phyloP scores from a whole-genome alignment of 2,329 filamentous ascomycete species.

The Ceratocystis cacaofunesta region DNA sequence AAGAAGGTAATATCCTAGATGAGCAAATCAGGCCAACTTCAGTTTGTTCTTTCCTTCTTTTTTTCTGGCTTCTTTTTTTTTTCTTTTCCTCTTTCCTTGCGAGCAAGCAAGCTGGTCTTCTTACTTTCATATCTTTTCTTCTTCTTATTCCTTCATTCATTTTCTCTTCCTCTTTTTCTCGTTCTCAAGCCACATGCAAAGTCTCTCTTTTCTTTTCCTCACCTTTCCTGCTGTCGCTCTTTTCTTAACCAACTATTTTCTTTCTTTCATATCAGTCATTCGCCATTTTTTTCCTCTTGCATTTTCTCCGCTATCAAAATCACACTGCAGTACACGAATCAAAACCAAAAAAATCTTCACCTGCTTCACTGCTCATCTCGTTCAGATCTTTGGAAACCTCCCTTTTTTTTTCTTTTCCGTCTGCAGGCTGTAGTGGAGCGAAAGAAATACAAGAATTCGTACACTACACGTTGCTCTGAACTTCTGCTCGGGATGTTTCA shows the following conservation, averaged over 20 bases:
- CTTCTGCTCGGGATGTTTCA: background rate
- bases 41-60: background rate
- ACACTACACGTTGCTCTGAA: background rate
- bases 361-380: background rate
- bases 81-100: background rate
- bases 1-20: slow-evolving; percentile 5
- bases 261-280: background rate
- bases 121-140: background rate
- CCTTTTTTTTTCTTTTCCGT: background rate
- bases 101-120: slow-evolving; percentile 5
- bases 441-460: background rate
- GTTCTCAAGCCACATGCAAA: background rate
- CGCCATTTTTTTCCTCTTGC: background rate
- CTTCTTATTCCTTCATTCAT: background rate
- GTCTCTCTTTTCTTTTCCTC: background rate
- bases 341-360: background rate
- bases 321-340: background rate
- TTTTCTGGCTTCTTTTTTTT: background rate
- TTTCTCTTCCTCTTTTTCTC: background rate
- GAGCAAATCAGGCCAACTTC: background rate
- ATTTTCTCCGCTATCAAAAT: background rate
- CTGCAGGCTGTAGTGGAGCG: background rate
- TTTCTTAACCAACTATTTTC: background rate
- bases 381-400: background rate
- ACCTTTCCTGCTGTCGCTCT: background rate